Conservation (phyloP, 805 yeast genomes). For the Kuraishia hungarica region DNA sequence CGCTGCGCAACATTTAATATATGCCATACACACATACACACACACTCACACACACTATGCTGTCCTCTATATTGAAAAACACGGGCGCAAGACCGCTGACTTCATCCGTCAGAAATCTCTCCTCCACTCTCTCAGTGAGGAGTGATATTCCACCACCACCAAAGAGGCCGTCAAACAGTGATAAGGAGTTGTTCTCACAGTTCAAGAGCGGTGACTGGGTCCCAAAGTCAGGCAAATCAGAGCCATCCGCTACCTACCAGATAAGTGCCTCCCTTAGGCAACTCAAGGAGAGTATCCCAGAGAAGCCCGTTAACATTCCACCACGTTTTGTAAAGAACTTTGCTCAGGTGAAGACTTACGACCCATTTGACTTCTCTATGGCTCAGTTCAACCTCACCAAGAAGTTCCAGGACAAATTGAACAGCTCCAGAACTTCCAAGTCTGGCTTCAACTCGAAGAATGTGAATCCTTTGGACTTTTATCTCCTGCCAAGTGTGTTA, state of each 20-base stretch:
- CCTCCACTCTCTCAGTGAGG: background rate
- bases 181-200: background rate
- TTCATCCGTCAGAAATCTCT: background rate
- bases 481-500: constrained; percentile 63
- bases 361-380: constrained; percentile 73
- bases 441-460: constrained; percentile 28
- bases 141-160: background rate
- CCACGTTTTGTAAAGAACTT: constrained; percentile 31
- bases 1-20: too few relatives aligned
- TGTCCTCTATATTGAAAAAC: background rate
- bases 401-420: constrained; percentile 19
- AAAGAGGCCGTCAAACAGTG: background rate
- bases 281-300: background rate
- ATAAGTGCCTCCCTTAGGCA: background rate
- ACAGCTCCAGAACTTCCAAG: constrained; percentile 4
- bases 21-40: background rate
- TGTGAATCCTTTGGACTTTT: constrained; percentile 61
- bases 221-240: background rate
- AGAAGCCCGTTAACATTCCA: background rate
- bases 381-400: constrained; percentile 45
- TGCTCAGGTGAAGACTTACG: constrained; percentile 49
- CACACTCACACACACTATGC: background rate
- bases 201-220: background rate
- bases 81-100: background rate
- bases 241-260: background rate